Conservation (phyloP, 345 rosid species). For the Brassica napus region Da-Ae NC_063448.1:6149501-6150000, state of each 20-base stretch:
- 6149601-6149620: slow-evolving; percentile 78
- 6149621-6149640: slow-evolving; percentile 53
- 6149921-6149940: slow-evolving; percentile 7
- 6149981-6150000: slow-evolving; percentile 1
- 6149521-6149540: slow-evolving; percentile 90
- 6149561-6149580: slow-evolving; percentile 94
- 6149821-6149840: slow-evolving; percentile 82
- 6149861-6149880: slow-evolving; percentile 1
- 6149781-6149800: slow-evolving; percentile 40
- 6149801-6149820: slow-evolving; percentile 96
- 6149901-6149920: slow-evolving; percentile 11
- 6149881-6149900: neutral
- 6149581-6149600: slow-evolving; percentile 96
- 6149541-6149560: slow-evolving; percentile 81
- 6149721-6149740: neutral
- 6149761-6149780: slow-evolving; percentile 20
- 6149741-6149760: neutral
- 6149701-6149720: slow-evolving; percentile 24
- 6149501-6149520: slow-evolving; percentile 97
- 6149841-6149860: slow-evolving; percentile 48
- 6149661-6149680: slow-evolving; percentile 12
- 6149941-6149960: slow-evolving; percentile 2
- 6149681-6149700: slow-evolving; percentile 16
- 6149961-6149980: neutral
- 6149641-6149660: slow-evolving; percentile 21